Evolutionary conservation across 371 early-diverging fungal species (phyloP).

Genomic region (Parasitella parasitica): DNA sequence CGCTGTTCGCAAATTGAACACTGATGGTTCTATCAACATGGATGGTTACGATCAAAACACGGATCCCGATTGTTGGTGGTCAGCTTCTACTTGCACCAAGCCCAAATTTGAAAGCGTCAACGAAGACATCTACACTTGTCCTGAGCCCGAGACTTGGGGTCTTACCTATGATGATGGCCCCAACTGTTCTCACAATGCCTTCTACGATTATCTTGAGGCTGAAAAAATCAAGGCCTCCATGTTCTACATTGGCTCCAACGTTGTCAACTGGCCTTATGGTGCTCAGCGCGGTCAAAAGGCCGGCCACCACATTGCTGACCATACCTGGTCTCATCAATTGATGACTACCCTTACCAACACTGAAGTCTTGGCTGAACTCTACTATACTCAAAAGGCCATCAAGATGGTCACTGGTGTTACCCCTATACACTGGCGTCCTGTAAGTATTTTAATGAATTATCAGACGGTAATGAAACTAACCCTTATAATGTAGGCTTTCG

Average conservation of each 20-base stretch:
- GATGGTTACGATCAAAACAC: slow-evolving; percentile 24
- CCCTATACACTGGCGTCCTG: slow-evolving; percentile 51
- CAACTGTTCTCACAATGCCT: slow-evolving; percentile 54
- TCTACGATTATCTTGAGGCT: slow-evolving; percentile 43
- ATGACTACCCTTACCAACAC: slow-evolving; percentile 67
- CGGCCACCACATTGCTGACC: slow-evolving; percentile 73
- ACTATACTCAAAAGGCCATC: slow-evolving; percentile 69
- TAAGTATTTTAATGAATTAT: slow-evolving; percentile 18
- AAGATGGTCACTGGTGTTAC: slow-evolving; percentile 55
- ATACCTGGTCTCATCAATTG: slow-evolving; percentile 71
- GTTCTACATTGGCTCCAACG: slow-evolving; percentile 72
- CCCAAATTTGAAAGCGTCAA: slow-evolving; percentile 40
- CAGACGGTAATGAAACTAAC: not conserved
- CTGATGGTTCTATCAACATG: slow-evolving; percentile 35
- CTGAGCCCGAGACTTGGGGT: slow-evolving; percentile 60
- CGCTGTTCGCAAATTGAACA: slow-evolving; percentile 24
- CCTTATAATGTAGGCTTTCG: slow-evolving; percentile 35
- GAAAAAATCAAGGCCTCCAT: slow-evolving; percentile 62
- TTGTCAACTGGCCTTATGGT: slow-evolving; percentile 57
- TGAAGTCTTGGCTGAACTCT: slow-evolving; percentile 71
- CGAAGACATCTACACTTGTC: slow-evolving; percentile 49
- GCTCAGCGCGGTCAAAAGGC: slow-evolving; percentile 51
- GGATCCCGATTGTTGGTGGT: slow-evolving; percentile 60
- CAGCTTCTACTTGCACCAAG: slow-evolving; percentile 40
- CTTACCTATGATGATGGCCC: slow-evolving; percentile 71